phyloP scores from a whole-genome alignment of 345 rosid species.

The Ceriops zippeliana region DNA sequence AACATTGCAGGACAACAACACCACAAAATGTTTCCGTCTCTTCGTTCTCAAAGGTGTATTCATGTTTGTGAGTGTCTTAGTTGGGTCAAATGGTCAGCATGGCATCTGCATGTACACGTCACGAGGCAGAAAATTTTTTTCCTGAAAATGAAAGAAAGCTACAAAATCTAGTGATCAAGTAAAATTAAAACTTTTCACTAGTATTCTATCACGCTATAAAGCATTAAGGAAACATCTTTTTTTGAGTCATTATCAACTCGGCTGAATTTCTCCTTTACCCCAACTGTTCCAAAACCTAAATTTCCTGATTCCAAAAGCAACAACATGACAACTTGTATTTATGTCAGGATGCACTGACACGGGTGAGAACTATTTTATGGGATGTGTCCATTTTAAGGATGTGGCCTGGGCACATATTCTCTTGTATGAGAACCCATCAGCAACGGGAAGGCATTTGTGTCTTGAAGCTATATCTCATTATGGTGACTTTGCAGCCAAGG shows the following conservation, averaged over 20 bases:
- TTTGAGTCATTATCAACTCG: no score
- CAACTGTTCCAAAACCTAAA: no score
- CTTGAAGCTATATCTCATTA: conserved; percentile 86
- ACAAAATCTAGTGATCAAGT: no score
- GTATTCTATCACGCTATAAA: background rate
- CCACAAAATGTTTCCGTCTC: no score
- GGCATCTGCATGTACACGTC: no score
- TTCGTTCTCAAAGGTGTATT: no score
- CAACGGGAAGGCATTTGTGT: conserved; percentile 81
- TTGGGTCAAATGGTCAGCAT: no score
- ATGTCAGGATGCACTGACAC: conserved; percentile 81
- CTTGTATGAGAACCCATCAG: conserved; percentile 76
- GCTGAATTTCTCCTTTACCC: no score
- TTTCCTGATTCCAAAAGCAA: background rate
- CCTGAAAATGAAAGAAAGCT: no score
- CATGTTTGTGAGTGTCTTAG: no score
- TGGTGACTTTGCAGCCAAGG: conserved; percentile 84
- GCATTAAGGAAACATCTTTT: background rate
- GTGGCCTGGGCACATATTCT: conserved; percentile 82
- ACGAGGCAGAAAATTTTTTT: no score
- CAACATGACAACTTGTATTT: background rate
- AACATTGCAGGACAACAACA: no score
- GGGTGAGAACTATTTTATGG: conserved; percentile 72
- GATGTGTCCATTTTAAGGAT: conserved; percentile 86
- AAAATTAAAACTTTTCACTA: background rate